These are phyloP conservation scores for Aspergillus aculeatinus DNA, from an alignment of 2,329 filamentous ascomycete species.

Conservation along the genomic window DNA sequence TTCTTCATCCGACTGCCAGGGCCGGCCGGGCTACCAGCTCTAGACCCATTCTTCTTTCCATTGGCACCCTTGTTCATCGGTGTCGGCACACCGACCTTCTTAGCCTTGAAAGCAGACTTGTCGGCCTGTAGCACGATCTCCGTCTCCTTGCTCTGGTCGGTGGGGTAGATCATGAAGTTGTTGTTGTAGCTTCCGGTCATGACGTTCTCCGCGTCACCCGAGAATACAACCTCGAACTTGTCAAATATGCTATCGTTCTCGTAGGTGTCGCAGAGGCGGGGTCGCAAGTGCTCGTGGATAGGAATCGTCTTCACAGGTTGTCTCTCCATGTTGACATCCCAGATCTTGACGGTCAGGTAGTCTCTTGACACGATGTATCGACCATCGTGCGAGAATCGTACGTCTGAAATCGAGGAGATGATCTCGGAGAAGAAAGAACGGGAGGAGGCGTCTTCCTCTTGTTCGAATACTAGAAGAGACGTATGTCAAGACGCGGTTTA, in stretches of 20 bases:
- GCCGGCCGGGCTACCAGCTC: conserved; percentile 83
- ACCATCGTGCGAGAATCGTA: conserved; percentile 94
- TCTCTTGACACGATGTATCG: conserved; percentile 96
- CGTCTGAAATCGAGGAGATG: conserved; percentile 98
- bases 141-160: conserved; percentile 91
- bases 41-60: conserved; percentile 82
- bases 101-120: conserved; percentile 99
- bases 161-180: conserved; percentile 99
- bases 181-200: conserved; percentile 99
- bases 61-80: conserved; percentile 78
- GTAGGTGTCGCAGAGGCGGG: conserved; percentile 93
- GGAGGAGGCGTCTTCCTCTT: conserved; percentile 96
- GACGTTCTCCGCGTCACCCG: conserved; percentile 95
- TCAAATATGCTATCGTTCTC: conserved; percentile 99
- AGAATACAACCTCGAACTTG: conserved; percentile 99
- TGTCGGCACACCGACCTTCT: conserved; percentile 97
- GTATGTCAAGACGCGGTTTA: conserved; percentile 15
- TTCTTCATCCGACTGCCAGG: conserved; percentile 95
- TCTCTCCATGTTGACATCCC: conserved; percentile 99
- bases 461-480: conserved; percentile 76
- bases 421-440: conserved; percentile 99
- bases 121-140: conserved; percentile 97
- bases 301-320: conserved; percentile 98
- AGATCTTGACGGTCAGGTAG: conserved; percentile 98
- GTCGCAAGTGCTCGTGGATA: conserved; percentile 94